phyloP scores from a whole-genome alignment of 345 rosid species.

The Anacardium occidentale region DNA sequence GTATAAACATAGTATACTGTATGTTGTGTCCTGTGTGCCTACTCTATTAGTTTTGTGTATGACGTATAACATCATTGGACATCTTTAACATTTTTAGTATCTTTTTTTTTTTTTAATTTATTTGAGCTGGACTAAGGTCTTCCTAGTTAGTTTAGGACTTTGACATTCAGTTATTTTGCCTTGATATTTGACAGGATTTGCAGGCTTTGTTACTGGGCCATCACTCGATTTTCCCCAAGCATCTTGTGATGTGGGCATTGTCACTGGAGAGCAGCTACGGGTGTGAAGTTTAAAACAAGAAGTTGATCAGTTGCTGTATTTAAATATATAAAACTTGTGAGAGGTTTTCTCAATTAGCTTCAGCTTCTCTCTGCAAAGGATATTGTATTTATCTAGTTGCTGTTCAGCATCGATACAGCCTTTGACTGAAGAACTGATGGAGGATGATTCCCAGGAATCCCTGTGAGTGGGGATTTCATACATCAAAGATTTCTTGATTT shows the following conservation, averaged over 20 bases:
- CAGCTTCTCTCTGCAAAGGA: slow-evolving; percentile 17
- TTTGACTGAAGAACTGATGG: slow-evolving; percentile 48
- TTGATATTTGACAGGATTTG: slow-evolving; percentile 16
- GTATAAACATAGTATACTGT: too few relatives aligned
- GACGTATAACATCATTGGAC: too few relatives aligned
- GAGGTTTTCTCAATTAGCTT: slow-evolving; percentile 9
- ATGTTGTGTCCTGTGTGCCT: too few relatives aligned
- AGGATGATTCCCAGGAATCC: slow-evolving; percentile 39
- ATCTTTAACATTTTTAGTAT: too few relatives aligned
- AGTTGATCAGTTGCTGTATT: slow-evolving; percentile 48
- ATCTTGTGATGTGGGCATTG: slow-evolving; percentile 26
- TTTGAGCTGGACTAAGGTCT: neutral
- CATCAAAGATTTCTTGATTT: slow-evolving; percentile 73
- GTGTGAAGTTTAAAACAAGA: slow-evolving; percentile 32
- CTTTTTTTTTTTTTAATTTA: neutral
- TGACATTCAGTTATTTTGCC: too few relatives aligned
- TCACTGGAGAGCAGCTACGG: slow-evolving; percentile 19
- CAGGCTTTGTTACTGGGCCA: slow-evolving; percentile 49
- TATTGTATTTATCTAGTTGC: slow-evolving; percentile 28
- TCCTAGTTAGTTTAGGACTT: neutral
- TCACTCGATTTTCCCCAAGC: slow-evolving; percentile 31
- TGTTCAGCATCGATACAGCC: slow-evolving; percentile 71
- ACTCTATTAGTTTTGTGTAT: too few relatives aligned
- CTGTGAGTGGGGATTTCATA: slow-evolving; percentile 74
- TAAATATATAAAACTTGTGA: slow-evolving; percentile 9